phyloP scores from a whole-genome alignment of 1,284 basidiomycete species.

The Puccinia coronata region DNA sequence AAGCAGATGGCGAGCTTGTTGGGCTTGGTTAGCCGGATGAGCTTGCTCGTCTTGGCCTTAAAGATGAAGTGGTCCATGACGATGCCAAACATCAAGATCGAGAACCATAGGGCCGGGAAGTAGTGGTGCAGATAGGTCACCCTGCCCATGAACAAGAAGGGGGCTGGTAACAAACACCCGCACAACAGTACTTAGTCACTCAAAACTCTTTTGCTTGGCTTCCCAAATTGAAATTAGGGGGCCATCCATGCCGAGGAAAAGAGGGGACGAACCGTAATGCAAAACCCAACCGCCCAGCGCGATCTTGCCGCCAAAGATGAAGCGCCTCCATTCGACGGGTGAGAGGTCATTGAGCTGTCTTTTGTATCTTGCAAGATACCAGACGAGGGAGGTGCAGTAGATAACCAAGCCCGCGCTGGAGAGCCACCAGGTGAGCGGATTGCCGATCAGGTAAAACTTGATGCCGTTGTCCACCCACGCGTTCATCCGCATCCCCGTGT shows the following conservation, averaged over 20 bases:
- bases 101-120: conserved; percentile 92
- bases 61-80: conserved; percentile 90
- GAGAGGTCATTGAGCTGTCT: conserved; percentile 81
- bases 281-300: conserved; percentile 88
- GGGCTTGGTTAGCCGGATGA: conserved; percentile 60
- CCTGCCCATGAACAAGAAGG: conserved; percentile 94
- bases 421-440: conserved; percentile 90
- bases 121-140: conserved; percentile 60
- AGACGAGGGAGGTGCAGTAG: conserved; percentile 64
- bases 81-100: conserved; percentile 86
- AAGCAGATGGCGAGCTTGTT: conserved; percentile 73
- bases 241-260: background rate
- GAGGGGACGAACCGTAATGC: conserved; percentile 71
- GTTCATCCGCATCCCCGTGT: conserved; percentile 89
- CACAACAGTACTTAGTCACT: background rate
- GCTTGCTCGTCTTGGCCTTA: conserved; percentile 68
- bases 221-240: no score
- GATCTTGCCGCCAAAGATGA: conserved; percentile 87
- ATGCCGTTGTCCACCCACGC: conserved; percentile 85
- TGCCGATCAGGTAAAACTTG: conserved; percentile 93
- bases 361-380: conserved; percentile 81
- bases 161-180: conserved; percentile 63
- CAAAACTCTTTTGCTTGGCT: background rate
- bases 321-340: conserved; percentile 85
- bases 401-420: conserved; percentile 70